These are phyloP conservation scores for Aspergillus sp. DNA, from an alignment of 2,329 filamentous ascomycete genomes.

Conservation along the genomic window DNA sequence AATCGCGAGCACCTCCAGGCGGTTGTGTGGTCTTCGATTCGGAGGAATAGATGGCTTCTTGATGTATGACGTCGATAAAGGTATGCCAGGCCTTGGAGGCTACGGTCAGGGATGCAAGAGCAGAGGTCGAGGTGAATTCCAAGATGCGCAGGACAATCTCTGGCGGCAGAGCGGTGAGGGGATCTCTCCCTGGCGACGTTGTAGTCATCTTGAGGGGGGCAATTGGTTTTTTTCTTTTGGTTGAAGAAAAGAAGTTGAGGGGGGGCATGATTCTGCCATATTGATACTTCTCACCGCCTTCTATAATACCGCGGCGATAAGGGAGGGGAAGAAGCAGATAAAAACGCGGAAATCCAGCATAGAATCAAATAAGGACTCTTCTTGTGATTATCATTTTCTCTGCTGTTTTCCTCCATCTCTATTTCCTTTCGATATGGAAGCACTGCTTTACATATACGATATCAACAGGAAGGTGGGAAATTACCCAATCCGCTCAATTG, in stretches of 20 bases:
- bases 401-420: neutral
- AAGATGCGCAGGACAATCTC: conserved; percentile 38
- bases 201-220: conserved; percentile 13
- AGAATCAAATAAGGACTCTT: neutral
- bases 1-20: conserved; percentile 19
- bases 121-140: conserved; percentile 30
- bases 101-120: conserved; percentile 30
- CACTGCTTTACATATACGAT: conserved; percentile 1
- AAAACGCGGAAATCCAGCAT: neutral
- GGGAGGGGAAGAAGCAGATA: too few species aligned
- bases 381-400: neutral
- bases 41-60: conserved; percentile 37
- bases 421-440: neutral
- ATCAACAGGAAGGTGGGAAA: conserved; percentile 1
- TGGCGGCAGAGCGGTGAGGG: conserved; percentile 27
- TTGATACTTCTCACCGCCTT: neutral
- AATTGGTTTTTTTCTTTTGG: neutral
- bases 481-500: conserved; percentile 1
- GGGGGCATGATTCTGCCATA: neutral
- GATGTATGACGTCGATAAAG: conserved; percentile 39
- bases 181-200: conserved; percentile 13
- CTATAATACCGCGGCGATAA: neutral
- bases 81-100: conserved; percentile 33
- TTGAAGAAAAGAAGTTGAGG: neutral
- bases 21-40: conserved; percentile 25